Evolutionary conservation across 805 yeast genomes (phyloP).

Genomic region (Kodamaea kakaduensis): DNA sequence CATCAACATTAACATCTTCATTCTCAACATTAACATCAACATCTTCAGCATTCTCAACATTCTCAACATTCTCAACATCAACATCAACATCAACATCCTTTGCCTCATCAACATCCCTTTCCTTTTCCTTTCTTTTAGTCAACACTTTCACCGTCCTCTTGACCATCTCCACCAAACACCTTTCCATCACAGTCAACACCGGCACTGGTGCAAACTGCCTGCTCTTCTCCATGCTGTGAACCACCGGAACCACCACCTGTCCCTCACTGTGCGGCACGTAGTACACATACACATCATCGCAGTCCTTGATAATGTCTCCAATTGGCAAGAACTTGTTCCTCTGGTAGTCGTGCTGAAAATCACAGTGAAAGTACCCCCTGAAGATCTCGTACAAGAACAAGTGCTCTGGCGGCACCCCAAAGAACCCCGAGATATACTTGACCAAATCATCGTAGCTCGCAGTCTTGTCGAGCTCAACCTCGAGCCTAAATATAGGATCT

Average conservation of each 20-base stretch:
- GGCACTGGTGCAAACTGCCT: slow-evolving; percentile 67
- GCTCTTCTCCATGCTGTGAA: slow-evolving; percentile 39
- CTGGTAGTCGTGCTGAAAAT: slow-evolving; percentile 58
- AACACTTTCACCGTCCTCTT: background rate
- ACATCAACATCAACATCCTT: background rate
- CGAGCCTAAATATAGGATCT: slow-evolving; percentile 38
- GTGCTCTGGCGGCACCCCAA: slow-evolving; percentile 23
- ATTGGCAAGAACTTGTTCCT: slow-evolving; percentile 58
- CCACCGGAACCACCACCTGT: slow-evolving; percentile 53
- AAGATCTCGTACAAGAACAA: slow-evolving; percentile 46
- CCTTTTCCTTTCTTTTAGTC: background rate
- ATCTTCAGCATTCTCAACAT: background rate
- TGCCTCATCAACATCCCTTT: background rate
- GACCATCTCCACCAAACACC: background rate
- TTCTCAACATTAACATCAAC: background rate
- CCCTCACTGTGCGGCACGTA: slow-evolving; percentile 42
- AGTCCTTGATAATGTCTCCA: slow-evolving; percentile 57
- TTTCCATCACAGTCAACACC: slow-evolving; percentile 40
- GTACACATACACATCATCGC: slow-evolving; percentile 67
- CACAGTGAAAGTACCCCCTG: slow-evolving; percentile 62
- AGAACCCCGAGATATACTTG: slow-evolving; percentile 51
- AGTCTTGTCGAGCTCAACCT: slow-evolving; percentile 67
- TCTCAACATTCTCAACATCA: background rate
- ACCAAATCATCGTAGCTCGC: slow-evolving; percentile 64
- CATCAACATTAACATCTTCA: background rate